A percentile compares a stretch with the other conserved stretches of the same genome.
These are phyloP conservation scores for Vickermania spadyakhi DNA, from an alignment of 208 protist species.

Conservation along the genomic window DNA sequence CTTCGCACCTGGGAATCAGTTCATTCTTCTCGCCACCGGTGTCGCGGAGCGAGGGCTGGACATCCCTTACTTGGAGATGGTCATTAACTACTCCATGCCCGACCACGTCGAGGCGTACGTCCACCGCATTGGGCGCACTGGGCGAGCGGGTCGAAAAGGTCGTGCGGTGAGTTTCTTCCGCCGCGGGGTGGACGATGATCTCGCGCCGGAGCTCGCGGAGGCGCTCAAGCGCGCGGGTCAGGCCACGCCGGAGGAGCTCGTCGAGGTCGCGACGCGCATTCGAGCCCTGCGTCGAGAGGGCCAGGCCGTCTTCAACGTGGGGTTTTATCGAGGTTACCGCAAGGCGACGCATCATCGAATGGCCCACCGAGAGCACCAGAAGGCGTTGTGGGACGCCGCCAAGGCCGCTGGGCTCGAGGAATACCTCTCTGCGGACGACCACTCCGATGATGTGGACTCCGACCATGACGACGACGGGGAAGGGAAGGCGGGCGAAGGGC, in stretches of 20 bases:
- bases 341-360: conserved; percentile 49
- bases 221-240: conserved; percentile 66
- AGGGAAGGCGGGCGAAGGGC: conserved; percentile 19
- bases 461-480: conserved; percentile 25
- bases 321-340: conserved; percentile 71
- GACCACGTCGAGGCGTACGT: conserved; percentile 98
- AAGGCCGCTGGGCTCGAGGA: conserved; percentile 66
- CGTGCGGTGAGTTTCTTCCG: conserved; percentile 84
- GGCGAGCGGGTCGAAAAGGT: conserved; percentile 66
- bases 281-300: conserved; percentile 65
- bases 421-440: conserved; percentile 34
- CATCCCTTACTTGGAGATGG: conserved; percentile 96
- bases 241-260: conserved; percentile 72
- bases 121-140: conserved; percentile 94
- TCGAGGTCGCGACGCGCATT: conserved; percentile 55
- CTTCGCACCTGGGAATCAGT: conserved; percentile 77
- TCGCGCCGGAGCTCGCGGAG: conserved; percentile 71
- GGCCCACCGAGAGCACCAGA: conserved; percentile 48
- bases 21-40: conserved; percentile 85
- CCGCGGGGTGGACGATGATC: conserved; percentile 67
- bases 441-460: conserved; percentile 14
- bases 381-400: conserved; percentile 46
- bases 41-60: conserved; percentile 93
- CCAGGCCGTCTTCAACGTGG: conserved; percentile 37
- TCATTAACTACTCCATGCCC: conserved; percentile 99